Conservation (phyloP, 345 rosid genomes). For the Bruguiera gymnorhiza region DNA sequence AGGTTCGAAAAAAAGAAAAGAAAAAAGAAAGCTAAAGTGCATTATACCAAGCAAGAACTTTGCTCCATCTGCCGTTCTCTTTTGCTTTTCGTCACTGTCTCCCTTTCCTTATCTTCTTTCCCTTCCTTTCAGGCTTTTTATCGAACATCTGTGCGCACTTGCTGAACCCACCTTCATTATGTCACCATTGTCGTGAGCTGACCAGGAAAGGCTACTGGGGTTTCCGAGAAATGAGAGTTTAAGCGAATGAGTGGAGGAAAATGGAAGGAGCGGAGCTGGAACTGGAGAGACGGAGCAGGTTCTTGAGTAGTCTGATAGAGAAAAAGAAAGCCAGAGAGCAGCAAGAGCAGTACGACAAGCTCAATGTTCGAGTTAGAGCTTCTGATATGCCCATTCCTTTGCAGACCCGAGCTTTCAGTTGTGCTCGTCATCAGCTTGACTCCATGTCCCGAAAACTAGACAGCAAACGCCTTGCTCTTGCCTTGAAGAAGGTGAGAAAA, state of each 20-base stretch:
- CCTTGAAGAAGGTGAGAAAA: slow-evolving; percentile 70
- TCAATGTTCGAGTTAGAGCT: slow-evolving; percentile 75
- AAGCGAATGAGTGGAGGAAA: neutral
- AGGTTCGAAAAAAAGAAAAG: neutral
- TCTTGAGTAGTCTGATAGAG: slow-evolving; percentile 80
- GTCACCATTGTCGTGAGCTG: neutral
- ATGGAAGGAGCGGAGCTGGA: slow-evolving; percentile 89
- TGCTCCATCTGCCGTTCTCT: neutral
- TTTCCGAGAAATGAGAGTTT: neutral
- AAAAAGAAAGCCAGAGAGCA: slow-evolving; percentile 77
- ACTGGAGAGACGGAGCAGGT: slow-evolving; percentile 88
- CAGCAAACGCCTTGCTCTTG: slow-evolving; percentile 85
- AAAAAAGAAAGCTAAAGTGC: neutral
- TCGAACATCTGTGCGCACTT: slow-evolving; percentile 2
- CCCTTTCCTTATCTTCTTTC: neutral
- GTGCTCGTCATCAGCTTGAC: slow-evolving; percentile 77
- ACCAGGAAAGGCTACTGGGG: neutral
- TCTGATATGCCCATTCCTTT: slow-evolving; percentile 72
- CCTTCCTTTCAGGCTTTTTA: neutral
- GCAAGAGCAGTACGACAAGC: slow-evolving; percentile 47
- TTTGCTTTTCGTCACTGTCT: neutral
- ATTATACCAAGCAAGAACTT: neutral
- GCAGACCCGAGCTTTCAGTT: slow-evolving; percentile 68
- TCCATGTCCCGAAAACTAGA: slow-evolving; percentile 73
- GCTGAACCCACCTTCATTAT: neutral